These are phyloP conservation scores for Wickerhamiella shivajii DNA, from an alignment of 805 yeast species.

Conservation along the genomic window DNA sequence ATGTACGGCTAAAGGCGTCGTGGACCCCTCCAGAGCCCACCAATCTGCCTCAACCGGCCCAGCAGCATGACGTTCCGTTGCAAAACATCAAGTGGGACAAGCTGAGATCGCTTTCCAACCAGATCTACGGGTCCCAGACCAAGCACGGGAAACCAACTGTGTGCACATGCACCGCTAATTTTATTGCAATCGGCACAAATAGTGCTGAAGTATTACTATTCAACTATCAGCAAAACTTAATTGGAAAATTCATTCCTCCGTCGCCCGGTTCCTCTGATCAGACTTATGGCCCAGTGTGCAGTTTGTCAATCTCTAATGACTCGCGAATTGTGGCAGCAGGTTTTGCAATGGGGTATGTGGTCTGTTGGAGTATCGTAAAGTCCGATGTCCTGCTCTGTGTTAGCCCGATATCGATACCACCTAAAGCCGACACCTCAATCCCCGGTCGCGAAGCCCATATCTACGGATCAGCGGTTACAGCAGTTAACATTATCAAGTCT, in stretches of 20 bases:
- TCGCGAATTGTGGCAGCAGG: slow-evolving; percentile 60
- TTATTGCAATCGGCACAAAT: slow-evolving; percentile 49
- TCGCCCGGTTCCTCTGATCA: no score
- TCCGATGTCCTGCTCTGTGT: slow-evolving; percentile 23
- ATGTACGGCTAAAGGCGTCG: no score
- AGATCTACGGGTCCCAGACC: slow-evolving; percentile 23
- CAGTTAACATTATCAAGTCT: slow-evolving; percentile 33
- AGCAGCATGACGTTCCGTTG: no score
- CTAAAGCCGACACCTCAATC: slow-evolving; percentile 7
- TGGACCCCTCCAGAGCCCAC: no score
- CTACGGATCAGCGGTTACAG: slow-evolving; percentile 27
- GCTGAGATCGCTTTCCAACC: slow-evolving; percentile 29
- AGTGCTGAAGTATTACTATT: slow-evolving; percentile 53
- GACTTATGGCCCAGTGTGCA: slow-evolving; percentile 35
- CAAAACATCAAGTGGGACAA: slow-evolving; percentile 27
- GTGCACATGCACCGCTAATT: slow-evolving; percentile 19
- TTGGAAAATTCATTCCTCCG: slow-evolving; percentile 28
- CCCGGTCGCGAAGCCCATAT: slow-evolving; percentile 27
- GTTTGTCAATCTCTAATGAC: slow-evolving; percentile 50
- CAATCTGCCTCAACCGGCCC: no score
- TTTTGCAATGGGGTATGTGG: slow-evolving; percentile 45
- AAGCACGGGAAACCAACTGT: slow-evolving; percentile 40
- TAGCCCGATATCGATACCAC: slow-evolving; percentile 17
- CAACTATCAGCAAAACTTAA: slow-evolving; percentile 49
- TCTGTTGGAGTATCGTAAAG: slow-evolving; percentile 47